Percentiles rank a stretch among this genome's conserved stretches.
phyloP scores from a whole-genome alignment of 768 basidiomycete genomes.

The Tulasnella sp. region DNA sequence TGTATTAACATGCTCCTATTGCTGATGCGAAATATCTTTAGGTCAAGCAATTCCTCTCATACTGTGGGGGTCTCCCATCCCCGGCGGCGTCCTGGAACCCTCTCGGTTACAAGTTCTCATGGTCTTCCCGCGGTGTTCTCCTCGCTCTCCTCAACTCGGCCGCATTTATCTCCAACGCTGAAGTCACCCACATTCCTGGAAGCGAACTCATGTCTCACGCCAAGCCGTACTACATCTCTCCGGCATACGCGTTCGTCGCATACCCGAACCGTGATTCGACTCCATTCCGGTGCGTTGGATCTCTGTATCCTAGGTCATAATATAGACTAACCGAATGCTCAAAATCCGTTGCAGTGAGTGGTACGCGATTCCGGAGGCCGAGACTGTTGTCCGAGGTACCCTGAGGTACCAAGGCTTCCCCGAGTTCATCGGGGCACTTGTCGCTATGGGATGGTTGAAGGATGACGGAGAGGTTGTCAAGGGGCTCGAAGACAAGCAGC shows the following conservation, averaged over 20 bases:
- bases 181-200: slow-evolving; percentile 58
- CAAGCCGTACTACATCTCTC: slow-evolving; percentile 88
- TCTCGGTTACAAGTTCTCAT: slow-evolving; percentile 98
- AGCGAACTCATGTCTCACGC: slow-evolving; percentile 82
- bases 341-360: slow-evolving; percentile 36
- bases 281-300: slow-evolving; percentile 49
- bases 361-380: slow-evolving; percentile 88
- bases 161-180: slow-evolving; percentile 56
- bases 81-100: slow-evolving; percentile 88
- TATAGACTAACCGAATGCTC: not conserved
- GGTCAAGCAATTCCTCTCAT: slow-evolving; percentile 86
- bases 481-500: slow-evolving; percentile 51
- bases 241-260: slow-evolving; percentile 90
- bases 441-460: slow-evolving; percentile 79
- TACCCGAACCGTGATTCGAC: slow-evolving; percentile 95
- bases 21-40: too few species aligned
- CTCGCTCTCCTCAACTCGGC: slow-evolving; percentile 89
- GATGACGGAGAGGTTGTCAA: slow-evolving; percentile 45
- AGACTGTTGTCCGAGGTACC: slow-evolving; percentile 87
- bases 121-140: slow-evolving; percentile 93
- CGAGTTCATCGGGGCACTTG: slow-evolving; percentile 79
- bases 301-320: not conserved
- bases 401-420: slow-evolving; percentile 96
- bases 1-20: slow-evolving; percentile 15
- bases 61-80: slow-evolving; percentile 93